A percentile compares a stretch with the other conserved stretches of the same genome.
These are phyloP conservation scores for Manihot esculenta DNA, from an alignment of 441 rosid genomes.

Conservation along the genomic window DNA sequence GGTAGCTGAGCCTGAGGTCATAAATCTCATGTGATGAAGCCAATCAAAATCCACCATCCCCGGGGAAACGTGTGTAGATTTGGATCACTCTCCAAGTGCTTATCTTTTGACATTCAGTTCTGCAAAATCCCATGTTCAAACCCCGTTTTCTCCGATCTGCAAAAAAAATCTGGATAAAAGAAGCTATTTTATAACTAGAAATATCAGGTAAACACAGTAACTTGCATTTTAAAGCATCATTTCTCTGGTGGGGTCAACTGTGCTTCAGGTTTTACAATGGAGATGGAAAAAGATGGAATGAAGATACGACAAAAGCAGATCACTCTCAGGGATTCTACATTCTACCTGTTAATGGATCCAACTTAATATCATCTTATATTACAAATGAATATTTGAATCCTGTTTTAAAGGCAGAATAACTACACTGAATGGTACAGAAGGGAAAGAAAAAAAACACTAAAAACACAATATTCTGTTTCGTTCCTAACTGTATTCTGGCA, in stretches of 20 bases:
- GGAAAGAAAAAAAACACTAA: not conserved
- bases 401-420: not conserved
- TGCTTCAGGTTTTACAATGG: too few relatives aligned
- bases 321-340: not conserved
- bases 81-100: too few relatives aligned
- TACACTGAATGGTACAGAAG: conserved; percentile 7
- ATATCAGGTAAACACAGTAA: not conserved
- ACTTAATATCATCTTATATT: not conserved
- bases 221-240: not conserved
- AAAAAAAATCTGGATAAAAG: not conserved
- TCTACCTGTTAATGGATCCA: not conserved
- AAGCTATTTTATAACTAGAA: too few relatives aligned
- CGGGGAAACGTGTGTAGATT: too few relatives aligned
- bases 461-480: not conserved
- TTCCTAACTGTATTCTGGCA: conserved; percentile 13
- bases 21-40: too few relatives aligned
- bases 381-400: conserved; percentile 21
- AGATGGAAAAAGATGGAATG: too few relatives aligned
- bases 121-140: not conserved
- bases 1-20: too few relatives aligned
- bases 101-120: too few relatives aligned
- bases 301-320: not conserved
- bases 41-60: too few relatives aligned
- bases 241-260: too few relatives aligned
- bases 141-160: not conserved